These are phyloP conservation scores for Clarireedia monteithiana DNA, from an alignment of 2,329 filamentous ascomycete species.

Conservation along the genomic window DNA sequence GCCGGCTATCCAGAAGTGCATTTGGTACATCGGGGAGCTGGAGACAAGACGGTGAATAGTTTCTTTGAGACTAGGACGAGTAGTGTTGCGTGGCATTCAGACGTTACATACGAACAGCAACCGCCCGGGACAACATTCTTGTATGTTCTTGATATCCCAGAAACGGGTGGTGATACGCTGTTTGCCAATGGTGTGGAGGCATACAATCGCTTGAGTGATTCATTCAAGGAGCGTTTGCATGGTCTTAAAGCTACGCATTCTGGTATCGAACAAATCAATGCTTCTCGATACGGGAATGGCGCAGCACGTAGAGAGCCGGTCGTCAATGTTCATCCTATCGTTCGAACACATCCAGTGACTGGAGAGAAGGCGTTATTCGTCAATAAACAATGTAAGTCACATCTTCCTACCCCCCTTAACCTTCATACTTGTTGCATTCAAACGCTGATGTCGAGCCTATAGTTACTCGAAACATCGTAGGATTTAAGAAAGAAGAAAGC, in stretches of 20 bases:
- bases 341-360: constrained; percentile 74
- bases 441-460: not conserved
- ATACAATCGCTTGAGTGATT: constrained; percentile 71
- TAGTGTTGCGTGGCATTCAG: constrained; percentile 82
- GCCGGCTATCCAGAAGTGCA: constrained; percentile 68
- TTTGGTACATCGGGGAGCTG: constrained; percentile 65
- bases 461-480: constrained; percentile 76
- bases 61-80: constrained; percentile 67
- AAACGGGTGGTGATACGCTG: constrained; percentile 75
- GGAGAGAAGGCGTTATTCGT: constrained; percentile 79
- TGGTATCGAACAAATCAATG: constrained; percentile 70
- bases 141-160: constrained; percentile 76
- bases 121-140: constrained; percentile 86
- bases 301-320: constrained; percentile 71
- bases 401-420: not conserved
- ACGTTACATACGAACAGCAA: constrained; percentile 82
- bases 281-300: constrained; percentile 56
- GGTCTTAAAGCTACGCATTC: constrained; percentile 77
- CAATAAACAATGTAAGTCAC: constrained; percentile 67
- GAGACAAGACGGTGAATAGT: constrained; percentile 50
- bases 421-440: not conserved
- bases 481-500: constrained; percentile 80
- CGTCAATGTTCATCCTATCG: constrained; percentile 65
- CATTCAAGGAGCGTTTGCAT: constrained; percentile 72
- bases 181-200: constrained; percentile 75